Conservation (phyloP, 108 stramenopile species). For the Skeletonema marinoi region DNA sequence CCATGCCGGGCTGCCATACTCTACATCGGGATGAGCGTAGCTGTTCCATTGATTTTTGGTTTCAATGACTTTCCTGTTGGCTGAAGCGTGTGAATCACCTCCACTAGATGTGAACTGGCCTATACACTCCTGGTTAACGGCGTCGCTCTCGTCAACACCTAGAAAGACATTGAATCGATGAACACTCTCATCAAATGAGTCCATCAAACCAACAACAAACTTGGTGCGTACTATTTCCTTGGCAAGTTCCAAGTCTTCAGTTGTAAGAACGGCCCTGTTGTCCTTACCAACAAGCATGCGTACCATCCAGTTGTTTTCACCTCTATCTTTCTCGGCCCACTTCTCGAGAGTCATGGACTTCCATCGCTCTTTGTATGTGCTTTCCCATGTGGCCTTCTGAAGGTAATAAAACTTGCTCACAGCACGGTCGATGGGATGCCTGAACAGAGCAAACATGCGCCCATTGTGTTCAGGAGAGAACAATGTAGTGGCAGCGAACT, state of each 20-base stretch:
- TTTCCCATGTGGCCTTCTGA: slow-evolving; percentile 42
- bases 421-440: slow-evolving; percentile 51
- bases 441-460: slow-evolving; percentile 42
- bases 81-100: not conserved
- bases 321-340: slow-evolving; percentile 32
- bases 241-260: slow-evolving; percentile 42
- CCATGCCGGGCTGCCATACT: slow-evolving; percentile 32
- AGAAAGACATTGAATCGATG: slow-evolving; percentile 45
- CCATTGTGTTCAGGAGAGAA: slow-evolving; percentile 37
- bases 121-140: slow-evolving; percentile 21
- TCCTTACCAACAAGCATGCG: slow-evolving; percentile 37
- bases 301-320: slow-evolving; percentile 51
- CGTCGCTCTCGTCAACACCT: slow-evolving; percentile 30
- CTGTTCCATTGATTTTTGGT: slow-evolving; percentile 34
- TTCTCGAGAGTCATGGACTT: slow-evolving; percentile 36
- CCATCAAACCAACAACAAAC: slow-evolving; percentile 39
- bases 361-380: slow-evolving; percentile 45
- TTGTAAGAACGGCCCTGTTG: slow-evolving; percentile 8
- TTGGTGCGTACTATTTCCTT: slow-evolving; percentile 49
- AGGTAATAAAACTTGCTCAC: slow-evolving; percentile 55
- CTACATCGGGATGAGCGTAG: slow-evolving; percentile 31
- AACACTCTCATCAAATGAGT: slow-evolving; percentile 40
- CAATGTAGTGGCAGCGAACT: slow-evolving; percentile 31
- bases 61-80: slow-evolving; percentile 3
- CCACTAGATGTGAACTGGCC: slow-evolving; percentile 15